phyloP scores from a whole-genome alignment of 139 green algal species.

The Trebouxia sp. region DNA sequence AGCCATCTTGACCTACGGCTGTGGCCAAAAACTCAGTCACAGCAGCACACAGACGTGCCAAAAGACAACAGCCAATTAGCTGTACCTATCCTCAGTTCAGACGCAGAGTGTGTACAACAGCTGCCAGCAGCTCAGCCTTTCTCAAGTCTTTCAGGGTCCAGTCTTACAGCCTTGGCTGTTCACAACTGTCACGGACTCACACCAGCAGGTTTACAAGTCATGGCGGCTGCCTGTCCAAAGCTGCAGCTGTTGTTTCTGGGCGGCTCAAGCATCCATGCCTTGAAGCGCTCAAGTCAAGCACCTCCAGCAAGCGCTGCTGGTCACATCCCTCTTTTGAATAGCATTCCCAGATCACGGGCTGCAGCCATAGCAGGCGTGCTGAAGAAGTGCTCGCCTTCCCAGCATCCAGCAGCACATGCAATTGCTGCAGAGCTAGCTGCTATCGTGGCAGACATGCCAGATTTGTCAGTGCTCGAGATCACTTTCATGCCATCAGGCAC shows the following conservation, averaged over 20 bases:
- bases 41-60: conserved; percentile 32
- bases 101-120: background rate
- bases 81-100: background rate
- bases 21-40: background rate
- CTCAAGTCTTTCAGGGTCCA: background rate
- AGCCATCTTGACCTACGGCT: conserved; percentile 28
- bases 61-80: background rate
- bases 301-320: background rate
- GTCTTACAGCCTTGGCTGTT: conserved; percentile 53
- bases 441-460: conserved; percentile 39
- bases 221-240: conserved; percentile 50
- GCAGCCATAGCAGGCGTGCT: conserved; percentile 4
- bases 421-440: conserved; percentile 29
- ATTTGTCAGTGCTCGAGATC: conserved; percentile 63
- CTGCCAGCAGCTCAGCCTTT: background rate
- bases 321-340: background rate
- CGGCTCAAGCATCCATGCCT: conserved; percentile 40
- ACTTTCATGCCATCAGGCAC: conserved; percentile 58
- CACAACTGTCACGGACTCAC: conserved; percentile 58
- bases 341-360: background rate
- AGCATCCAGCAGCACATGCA: background rate
- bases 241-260: conserved; percentile 66
- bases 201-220: conserved; percentile 28
- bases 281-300: background rate
- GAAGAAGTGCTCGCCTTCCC: background rate